Percentiles rank a stretch among this genome's conserved stretches.
phyloP scores from a whole-genome alignment of 1,284 basidiomycete genomes.

The Trichosporon sp. region DNA sequence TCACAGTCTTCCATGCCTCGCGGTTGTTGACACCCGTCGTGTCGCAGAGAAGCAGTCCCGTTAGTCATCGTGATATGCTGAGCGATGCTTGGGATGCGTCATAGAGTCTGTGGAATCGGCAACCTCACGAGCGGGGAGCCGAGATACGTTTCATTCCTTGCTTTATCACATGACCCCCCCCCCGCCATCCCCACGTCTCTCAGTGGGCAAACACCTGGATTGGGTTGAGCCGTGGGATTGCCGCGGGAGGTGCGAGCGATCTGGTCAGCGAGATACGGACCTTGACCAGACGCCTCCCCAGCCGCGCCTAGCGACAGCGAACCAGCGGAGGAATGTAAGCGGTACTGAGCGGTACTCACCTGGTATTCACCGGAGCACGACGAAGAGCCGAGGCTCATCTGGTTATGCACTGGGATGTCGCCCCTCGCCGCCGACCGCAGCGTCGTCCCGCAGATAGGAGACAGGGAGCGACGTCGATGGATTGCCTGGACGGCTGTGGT shows the following conservation, averaged over 20 bases:
- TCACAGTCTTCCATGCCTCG: too few species aligned
- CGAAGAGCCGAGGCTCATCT: neutral
- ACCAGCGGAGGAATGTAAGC: neutral
- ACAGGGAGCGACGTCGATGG: neutral
- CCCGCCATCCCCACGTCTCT: neutral
- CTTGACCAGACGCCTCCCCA: neutral
- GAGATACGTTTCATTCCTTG: constrained; percentile 4
- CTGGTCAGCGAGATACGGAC: neutral
- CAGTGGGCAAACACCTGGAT: neutral
- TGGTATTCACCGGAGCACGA: neutral
- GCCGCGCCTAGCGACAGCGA: neutral
- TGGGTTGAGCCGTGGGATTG: neutral
- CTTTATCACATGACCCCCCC: constrained; percentile 9
- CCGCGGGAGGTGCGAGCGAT: neutral
- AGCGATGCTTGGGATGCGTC: neutral
- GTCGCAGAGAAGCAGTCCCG: too few species aligned
- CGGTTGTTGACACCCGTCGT: too few species aligned
- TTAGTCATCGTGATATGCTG: neutral
- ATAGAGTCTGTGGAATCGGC: neutral
- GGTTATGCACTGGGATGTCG: neutral
- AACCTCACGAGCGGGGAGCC: constrained; percentile 3
- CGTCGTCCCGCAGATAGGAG: neutral
- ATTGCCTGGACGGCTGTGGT: neutral
- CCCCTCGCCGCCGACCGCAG: neutral
- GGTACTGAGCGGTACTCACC: constrained; percentile 5